These are phyloP conservation scores for Ustilago nuda DNA, from an alignment of 1,284 basidiomycete species.

Conservation along the genomic window DNA sequence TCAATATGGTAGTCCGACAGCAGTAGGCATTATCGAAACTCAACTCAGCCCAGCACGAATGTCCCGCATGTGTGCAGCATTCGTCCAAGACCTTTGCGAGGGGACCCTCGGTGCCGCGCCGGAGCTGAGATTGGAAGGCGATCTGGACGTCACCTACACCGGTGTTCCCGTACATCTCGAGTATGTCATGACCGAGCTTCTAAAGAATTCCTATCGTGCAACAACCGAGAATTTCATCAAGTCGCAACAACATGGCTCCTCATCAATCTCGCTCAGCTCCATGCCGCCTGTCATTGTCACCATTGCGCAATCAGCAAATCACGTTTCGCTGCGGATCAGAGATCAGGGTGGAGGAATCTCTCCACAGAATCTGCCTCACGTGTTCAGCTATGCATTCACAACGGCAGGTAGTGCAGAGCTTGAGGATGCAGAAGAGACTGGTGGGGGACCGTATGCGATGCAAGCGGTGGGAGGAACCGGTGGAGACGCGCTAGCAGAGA, in stretches of 20 bases:
- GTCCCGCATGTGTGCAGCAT: conserved; percentile 73
- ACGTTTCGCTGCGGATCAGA: conserved; percentile 81
- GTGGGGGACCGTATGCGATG: conserved; percentile 78
- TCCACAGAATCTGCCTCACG: conserved; percentile 78
- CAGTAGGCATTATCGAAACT: conserved; percentile 65
- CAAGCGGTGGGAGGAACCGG: conserved; percentile 74
- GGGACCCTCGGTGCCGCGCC: conserved; percentile 84
- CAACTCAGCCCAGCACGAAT: conserved; percentile 68
- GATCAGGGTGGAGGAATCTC: conserved; percentile 88
- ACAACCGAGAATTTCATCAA: conserved; percentile 71
- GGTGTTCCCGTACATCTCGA: conserved; percentile 89
- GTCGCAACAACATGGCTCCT: conserved; percentile 55
- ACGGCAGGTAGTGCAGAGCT: conserved; percentile 76
- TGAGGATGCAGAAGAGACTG: conserved; percentile 76
- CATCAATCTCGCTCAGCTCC: not conserved
- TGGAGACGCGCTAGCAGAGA: conserved; percentile 74
- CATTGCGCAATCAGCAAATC: conserved; percentile 74
- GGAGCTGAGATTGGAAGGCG: conserved; percentile 51
- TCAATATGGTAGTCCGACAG: conserved; percentile 51
- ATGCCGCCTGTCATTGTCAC: conserved; percentile 78
- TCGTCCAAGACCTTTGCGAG: conserved; percentile 84
- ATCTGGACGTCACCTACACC: conserved; percentile 71
- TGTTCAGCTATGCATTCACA: conserved; percentile 91
- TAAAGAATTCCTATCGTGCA: conserved; percentile 89
- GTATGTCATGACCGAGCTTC: conserved; percentile 76